These are phyloP conservation scores for Emergomyces orientalis DNA, from an alignment of 2,329 filamentous ascomycete species.

Conservation along the genomic window DNA sequence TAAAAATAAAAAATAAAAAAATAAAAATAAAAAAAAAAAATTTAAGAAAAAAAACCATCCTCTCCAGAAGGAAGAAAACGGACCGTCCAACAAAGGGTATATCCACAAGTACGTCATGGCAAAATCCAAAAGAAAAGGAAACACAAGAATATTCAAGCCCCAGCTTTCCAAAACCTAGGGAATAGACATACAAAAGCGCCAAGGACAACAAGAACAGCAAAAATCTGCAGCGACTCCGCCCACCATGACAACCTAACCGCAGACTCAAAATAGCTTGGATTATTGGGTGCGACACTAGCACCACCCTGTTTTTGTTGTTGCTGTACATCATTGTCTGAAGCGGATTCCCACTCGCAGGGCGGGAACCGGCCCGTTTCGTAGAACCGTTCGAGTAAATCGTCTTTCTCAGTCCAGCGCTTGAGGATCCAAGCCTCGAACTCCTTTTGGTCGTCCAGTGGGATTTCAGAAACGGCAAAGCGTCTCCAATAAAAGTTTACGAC, in stretches of 20 bases:
- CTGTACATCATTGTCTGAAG: conserved; percentile 27
- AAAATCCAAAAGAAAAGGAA: not conserved
- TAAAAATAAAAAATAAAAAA: not conserved
- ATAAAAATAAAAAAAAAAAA: not conserved
- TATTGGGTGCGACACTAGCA: not conserved
- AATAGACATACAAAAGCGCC: not conserved
- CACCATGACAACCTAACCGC: conserved; percentile 29
- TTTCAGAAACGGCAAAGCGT: conserved; percentile 67
- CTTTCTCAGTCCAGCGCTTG: conserved; percentile 85
- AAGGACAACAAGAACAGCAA: conserved; percentile 24
- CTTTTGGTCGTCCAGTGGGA: conserved; percentile 65
- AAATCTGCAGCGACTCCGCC: conserved; percentile 29
- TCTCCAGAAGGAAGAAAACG: not conserved
- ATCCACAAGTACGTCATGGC: not conserved
- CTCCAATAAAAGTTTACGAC: conserved; percentile 97
- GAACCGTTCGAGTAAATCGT: conserved; percentile 77
- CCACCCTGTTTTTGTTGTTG: not conserved
- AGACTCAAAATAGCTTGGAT: conserved; percentile 26
- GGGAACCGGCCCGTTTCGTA: conserved; percentile 71
- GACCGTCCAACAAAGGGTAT: not conserved
- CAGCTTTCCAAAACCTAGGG: conserved; percentile 1
- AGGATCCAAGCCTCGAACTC: conserved; percentile 78
- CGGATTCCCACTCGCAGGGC: conserved; percentile 47
- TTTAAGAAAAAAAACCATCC: not conserved
- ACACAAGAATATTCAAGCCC: not conserved